A percentile compares a stretch with the other conserved stretches of the same genome.
Conservation (phyloP, 2,329 filamentous ascomycete species). For the Alternaria atra region DNA sequence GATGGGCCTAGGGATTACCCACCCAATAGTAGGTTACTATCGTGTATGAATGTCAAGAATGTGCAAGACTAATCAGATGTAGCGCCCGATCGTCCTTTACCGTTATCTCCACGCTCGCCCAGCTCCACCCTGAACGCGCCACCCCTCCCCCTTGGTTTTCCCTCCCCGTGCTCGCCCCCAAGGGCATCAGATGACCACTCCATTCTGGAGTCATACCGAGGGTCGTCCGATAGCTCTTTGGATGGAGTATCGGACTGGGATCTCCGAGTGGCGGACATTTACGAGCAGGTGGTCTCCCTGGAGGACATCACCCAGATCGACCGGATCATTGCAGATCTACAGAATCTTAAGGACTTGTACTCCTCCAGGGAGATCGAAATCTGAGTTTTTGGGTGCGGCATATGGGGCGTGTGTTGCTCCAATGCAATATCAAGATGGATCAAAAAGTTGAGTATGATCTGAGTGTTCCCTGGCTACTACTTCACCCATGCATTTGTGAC, state of each 20-base stretch:
- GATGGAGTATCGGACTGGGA: neutral
- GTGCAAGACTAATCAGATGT: slow-evolving; percentile 2
- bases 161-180: neutral
- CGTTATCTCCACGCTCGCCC: slow-evolving; percentile 28
- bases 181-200: neutral
- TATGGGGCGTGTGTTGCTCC: neutral
- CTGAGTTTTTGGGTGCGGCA: neutral
- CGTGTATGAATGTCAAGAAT: neutral
- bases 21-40: slow-evolving; percentile 18
- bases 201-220: neutral
- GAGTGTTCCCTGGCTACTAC: neutral
- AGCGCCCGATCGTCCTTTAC: slow-evolving; percentile 42
- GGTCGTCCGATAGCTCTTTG: neutral
- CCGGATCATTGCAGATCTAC: slow-evolving; percentile 2
- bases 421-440: neutral
- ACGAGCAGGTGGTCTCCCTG: slow-evolving; percentile 1
- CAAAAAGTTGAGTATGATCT: neutral
- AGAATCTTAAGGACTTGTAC: slow-evolving; percentile 3
- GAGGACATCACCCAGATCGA: slow-evolving; percentile 2
- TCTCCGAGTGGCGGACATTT: neutral
- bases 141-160: slow-evolving; percentile 5
- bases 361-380: neutral
- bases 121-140: slow-evolving; percentile 14
- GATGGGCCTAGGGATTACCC: slow-evolving; percentile 11
- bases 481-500: neutral